These are phyloP conservation scores for Xylariaceae sp. DNA, from an alignment of 2,329 filamentous ascomycete genomes.

Conservation along the genomic window DNA sequence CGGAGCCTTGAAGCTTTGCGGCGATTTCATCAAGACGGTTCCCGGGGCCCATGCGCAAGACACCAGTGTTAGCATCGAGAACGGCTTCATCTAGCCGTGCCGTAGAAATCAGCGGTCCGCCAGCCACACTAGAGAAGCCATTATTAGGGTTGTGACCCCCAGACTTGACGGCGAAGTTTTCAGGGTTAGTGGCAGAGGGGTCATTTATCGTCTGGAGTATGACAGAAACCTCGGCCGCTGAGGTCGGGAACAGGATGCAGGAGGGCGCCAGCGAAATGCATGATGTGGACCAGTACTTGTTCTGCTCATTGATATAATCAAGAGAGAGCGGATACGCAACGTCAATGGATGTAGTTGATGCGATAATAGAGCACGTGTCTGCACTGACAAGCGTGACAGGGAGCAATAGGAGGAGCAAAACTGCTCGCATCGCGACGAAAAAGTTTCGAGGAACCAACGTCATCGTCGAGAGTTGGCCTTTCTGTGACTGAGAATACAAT, in stretches of 20 bases:
- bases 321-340: constrained; percentile 43
- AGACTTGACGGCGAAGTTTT: constrained; percentile 61
- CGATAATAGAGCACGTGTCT: constrained; percentile 48
- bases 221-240: constrained; percentile 56
- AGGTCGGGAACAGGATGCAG: constrained; percentile 56
- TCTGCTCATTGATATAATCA: constrained; percentile 47
- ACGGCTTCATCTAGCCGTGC: constrained; percentile 49
- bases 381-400: constrained; percentile 29
- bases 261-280: constrained; percentile 50
- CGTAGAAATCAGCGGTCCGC: constrained; percentile 56
- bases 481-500: background rate
- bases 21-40: constrained; percentile 51
- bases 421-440: constrained; percentile 3
- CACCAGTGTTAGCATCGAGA: constrained; percentile 45
- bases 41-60: constrained; percentile 52
- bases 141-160: constrained; percentile 64
- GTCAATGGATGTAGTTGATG: constrained; percentile 41
- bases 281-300: constrained; percentile 53
- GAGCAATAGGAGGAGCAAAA: constrained; percentile 25
- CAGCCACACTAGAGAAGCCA: constrained; percentile 56
- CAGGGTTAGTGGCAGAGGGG: no score
- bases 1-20: constrained; percentile 47
- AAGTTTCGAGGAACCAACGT: constrained; percentile 28
- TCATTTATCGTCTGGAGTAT: constrained; percentile 56
- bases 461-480: background rate